These are phyloP conservation scores for Phialophora expanda DNA, from an alignment of 2,329 filamentous ascomycete species.

Conservation along the genomic window DNA sequence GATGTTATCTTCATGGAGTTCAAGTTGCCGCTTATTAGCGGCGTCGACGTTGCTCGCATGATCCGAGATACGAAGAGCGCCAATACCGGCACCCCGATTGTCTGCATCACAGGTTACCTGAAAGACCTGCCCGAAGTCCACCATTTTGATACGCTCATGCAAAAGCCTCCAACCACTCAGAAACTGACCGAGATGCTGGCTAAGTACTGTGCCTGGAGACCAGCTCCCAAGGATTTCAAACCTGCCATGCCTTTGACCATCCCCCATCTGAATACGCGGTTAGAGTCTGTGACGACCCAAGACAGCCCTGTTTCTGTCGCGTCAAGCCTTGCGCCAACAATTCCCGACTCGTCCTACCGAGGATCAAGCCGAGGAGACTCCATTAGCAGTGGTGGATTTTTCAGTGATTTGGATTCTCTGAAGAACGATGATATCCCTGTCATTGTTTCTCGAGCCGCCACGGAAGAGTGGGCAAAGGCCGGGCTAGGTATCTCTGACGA, in stretches of 20 bases:
- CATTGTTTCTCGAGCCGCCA: constrained; percentile 73
- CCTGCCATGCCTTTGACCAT: constrained; percentile 63
- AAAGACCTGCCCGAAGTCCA: constrained; percentile 95
- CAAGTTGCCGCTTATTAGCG: constrained; percentile 91
- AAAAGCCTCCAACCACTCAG: constrained; percentile 92
- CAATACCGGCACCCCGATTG: constrained; percentile 92
- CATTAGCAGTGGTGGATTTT: constrained; percentile 79
- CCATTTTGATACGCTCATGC: constrained; percentile 92
- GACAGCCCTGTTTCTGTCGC: constrained; percentile 83
- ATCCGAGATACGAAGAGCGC: constrained; percentile 95
- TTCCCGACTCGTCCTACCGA: constrained; percentile 75
- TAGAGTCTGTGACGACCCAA: constrained; percentile 62
- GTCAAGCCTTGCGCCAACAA: constrained; percentile 71
- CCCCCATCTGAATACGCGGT: constrained; percentile 28
- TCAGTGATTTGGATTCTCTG: constrained; percentile 82
- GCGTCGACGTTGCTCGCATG: constrained; percentile 95
- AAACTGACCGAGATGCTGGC: constrained; percentile 89
- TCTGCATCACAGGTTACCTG: constrained; percentile 96
- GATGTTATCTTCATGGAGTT: constrained; percentile 99
- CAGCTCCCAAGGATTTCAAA: constrained; percentile 66
- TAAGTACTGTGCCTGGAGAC: constrained; percentile 90
- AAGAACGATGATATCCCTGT: constrained; percentile 78
- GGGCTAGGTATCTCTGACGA: constrained; percentile 79
- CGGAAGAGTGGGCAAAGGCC: constrained; percentile 76
- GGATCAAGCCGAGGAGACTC: constrained; percentile 86